phyloP scores from a whole-genome alignment of 106 monocot species.

The Dioscorea alata region DNA sequence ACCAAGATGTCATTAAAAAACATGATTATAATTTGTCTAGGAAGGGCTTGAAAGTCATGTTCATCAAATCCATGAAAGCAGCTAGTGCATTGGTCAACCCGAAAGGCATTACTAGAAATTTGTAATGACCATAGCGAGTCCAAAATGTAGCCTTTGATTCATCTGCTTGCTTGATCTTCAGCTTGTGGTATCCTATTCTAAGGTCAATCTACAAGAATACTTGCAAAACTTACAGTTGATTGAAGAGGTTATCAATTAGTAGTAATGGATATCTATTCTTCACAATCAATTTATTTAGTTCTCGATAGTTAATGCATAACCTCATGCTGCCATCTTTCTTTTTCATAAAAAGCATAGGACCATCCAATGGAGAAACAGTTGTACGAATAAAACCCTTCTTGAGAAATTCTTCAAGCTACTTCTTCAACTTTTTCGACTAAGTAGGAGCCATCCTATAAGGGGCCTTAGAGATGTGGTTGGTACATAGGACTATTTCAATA shows the following conservation, averaged over 20 bases:
- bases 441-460: not conserved
- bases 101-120: not conserved
- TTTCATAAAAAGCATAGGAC: conserved; percentile 4
- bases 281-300: not conserved
- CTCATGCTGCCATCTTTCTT: not conserved
- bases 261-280: not conserved
- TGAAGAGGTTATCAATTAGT: no score
- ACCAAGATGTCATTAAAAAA: conserved; percentile 9
- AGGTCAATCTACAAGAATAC: not conserved
- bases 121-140: conserved; percentile 1
- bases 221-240: no score
- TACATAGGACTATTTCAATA: not conserved
- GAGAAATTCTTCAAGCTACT: not conserved
- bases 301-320: not conserved
- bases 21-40: not conserved
- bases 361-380: not conserved
- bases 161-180: not conserved
- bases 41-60: not conserved
- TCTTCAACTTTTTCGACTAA: not conserved
- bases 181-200: not conserved
- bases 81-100: not conserved
- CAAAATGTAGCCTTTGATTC: not conserved
- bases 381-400: not conserved
- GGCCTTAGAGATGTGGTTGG: not conserved
- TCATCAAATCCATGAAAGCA: conserved; percentile 4